Evolutionary conservation across 2,329 filamentous ascomycete species (phyloP).

Genomic region (Cladophialophora immunda): DNA sequence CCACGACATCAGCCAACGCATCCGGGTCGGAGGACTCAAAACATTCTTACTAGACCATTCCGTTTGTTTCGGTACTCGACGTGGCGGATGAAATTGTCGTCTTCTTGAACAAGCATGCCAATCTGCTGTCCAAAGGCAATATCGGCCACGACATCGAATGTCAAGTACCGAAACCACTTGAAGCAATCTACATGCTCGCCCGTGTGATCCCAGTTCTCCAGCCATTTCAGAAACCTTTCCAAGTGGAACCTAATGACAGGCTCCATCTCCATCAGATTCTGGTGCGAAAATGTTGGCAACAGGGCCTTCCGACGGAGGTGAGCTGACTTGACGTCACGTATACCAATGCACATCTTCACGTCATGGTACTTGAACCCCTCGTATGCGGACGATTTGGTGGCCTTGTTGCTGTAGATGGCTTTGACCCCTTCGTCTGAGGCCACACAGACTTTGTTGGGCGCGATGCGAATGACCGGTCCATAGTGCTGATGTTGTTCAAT

Average conservation of each 20-base stretch:
- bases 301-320: conserved; percentile 59
- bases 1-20: not conserved
- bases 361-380: conserved; percentile 65
- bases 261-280: conserved; percentile 39
- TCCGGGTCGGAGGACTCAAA: not conserved
- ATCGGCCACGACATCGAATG: conserved; percentile 64
- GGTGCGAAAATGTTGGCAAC: conserved; percentile 54
- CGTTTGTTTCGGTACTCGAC: conserved; percentile 16
- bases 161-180: conserved; percentile 64
- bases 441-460: conserved; percentile 50
- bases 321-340: conserved; percentile 54
- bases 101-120: conserved; percentile 13
- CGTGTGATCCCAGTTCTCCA: conserved; percentile 32
- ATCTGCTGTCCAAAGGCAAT: conserved; percentile 60
- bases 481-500: conserved; percentile 44
- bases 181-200: conserved; percentile 42
- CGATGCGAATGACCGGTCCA: conserved; percentile 47
- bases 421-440: conserved; percentile 54
- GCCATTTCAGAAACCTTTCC: conserved; percentile 40
- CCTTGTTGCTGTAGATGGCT: conserved; percentile 59
- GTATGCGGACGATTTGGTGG: conserved; percentile 60
- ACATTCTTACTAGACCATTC: conserved; percentile 11
- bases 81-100: conserved; percentile 12
- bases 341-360: conserved; percentile 58
- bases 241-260: conserved; percentile 34